Evolutionary conservation across 768 basidiomycete genomes (phyloP), one percentile per base, ranked within the genome.

Genomic region (Cantharellus cinnabarinus): DNA sequence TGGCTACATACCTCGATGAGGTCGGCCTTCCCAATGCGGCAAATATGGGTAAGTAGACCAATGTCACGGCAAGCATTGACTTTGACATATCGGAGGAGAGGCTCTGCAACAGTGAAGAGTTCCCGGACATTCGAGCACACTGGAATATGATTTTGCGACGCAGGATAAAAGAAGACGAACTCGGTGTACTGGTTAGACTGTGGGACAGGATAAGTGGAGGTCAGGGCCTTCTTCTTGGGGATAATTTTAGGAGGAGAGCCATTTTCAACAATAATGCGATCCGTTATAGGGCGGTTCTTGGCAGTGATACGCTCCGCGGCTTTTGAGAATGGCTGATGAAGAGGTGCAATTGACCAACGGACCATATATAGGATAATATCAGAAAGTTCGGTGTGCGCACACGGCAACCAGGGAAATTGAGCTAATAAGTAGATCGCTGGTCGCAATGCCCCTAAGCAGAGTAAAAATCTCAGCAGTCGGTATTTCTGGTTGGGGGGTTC

Each of bases 111-210:
- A 64, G 80, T 76, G 60, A 79, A 72, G 41, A 95, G 68, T 65
- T 94, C 90, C 50, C 82, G 81, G 56, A 80, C 67, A 0, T 73
- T 72, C 4, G 72, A 70, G 66, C 83, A 83, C 39, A 80, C 64
- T 3, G 86, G 87, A 39, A 93, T 72, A 55, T 76, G 75, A 51
- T 83, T 77, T 10, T 71, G 68, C 91, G 91, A 97, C 59, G 81
- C 75, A 7, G 89, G 85, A 68, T 83, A 94, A 76, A 95, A 97
- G 74, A 88, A 95, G 3, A 88, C 78, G 65, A 89, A 94, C 56
- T 83, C 80, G n/a, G 76, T 76, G 2, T 74, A 76, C 58, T 72
- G 77, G 29, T 89, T 91, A 64, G 79, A 77, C 0, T 87, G 84
- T 35, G 93, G 91, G 7, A 79, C 77, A 2, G 93, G 93, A 2